Evolutionary conservation across 2,329 filamentous ascomycete genomes (phyloP).

Genomic region (Apiospora phragmitis): DNA sequence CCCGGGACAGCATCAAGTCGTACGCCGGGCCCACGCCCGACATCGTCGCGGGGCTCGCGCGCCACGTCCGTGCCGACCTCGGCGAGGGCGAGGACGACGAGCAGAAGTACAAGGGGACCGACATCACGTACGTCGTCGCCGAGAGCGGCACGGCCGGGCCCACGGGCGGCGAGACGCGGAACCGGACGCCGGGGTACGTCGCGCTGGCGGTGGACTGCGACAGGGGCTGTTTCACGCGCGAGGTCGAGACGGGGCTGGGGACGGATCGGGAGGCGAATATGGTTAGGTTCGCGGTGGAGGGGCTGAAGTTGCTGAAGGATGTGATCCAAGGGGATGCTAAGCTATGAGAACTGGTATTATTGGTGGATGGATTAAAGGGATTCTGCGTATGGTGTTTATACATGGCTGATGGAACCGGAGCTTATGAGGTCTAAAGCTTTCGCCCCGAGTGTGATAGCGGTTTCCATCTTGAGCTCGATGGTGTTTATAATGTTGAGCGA

Average conservation of each 20-base stretch:
- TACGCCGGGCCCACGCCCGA: slow-evolving; percentile 62
- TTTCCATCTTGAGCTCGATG: too few relatives aligned
- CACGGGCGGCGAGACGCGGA: slow-evolving; percentile 53
- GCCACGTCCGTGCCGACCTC: slow-evolving; percentile 55
- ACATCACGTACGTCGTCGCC: slow-evolving; percentile 55
- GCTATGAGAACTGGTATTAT: background rate
- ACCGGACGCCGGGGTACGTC: slow-evolving; percentile 63
- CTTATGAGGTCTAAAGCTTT: background rate
- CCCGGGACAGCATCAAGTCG: slow-evolving; percentile 45
- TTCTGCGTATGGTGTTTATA: background rate
- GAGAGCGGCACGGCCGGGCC: slow-evolving; percentile 67
- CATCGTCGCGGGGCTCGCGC: slow-evolving; percentile 56
- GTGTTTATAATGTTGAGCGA: background rate
- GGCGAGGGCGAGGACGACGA: slow-evolving; percentile 20
- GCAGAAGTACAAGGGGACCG: background rate
- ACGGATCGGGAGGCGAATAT: slow-evolving; percentile 61
- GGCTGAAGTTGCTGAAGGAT: slow-evolving; percentile 55
- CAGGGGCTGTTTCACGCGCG: slow-evolving; percentile 50
- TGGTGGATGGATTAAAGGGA: background rate
- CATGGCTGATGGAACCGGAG: background rate
- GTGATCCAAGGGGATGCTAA: slow-evolving; percentile 40
- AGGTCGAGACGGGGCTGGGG: slow-evolving; percentile 55
- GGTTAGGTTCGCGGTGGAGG: slow-evolving; percentile 61
- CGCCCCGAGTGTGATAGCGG: background rate
- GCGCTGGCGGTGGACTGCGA: slow-evolving; percentile 60